Conservation (phyloP, 1,139 yeast species). For the Yueomyces sp. region DNA sequence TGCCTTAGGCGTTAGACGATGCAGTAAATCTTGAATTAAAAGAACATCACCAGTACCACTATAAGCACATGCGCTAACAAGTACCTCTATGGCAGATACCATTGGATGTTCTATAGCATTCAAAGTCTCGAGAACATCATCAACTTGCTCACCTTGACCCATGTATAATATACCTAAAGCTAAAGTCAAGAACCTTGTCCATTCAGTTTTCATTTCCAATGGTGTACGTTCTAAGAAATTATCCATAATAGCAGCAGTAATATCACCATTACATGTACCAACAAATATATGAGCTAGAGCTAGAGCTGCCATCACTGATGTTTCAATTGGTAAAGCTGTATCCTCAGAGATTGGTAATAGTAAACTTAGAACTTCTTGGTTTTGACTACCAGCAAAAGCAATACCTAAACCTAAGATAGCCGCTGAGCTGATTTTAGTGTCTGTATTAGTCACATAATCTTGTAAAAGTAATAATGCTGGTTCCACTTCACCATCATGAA, state of each 20-base stretch:
- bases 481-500: conserved; percentile 82
- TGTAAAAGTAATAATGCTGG: conserved; percentile 79
- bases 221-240: conserved; percentile 79
- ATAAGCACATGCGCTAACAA: conserved; percentile 87
- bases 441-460: conserved; percentile 55
- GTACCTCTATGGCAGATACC: conserved; percentile 75
- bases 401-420: conserved; percentile 88
- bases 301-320: conserved; percentile 76
- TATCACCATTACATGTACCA: conserved; percentile 92
- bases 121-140: conserved; percentile 87
- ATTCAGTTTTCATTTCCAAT: conserved; percentile 66
- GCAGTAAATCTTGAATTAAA: conserved; percentile 82
- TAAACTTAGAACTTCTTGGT: conserved; percentile 68
- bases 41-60: conserved; percentile 98
- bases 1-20: conserved; percentile 64
- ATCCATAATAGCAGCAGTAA: conserved; percentile 81
- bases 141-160: conserved; percentile 92
- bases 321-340: conserved; percentile 59
- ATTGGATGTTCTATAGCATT: conserved; percentile 95
- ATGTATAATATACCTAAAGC: conserved; percentile 87
- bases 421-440: conserved; percentile 52
- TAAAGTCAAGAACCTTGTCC: conserved; percentile 81
- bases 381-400: conserved; percentile 89
- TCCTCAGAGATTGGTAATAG: conserved; percentile 84
- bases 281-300: conserved; percentile 92